These are phyloP conservation scores for Backusella australiensis DNA, from an alignment of 192 early-diverging fungal genomes.

Conservation along the genomic window DNA sequence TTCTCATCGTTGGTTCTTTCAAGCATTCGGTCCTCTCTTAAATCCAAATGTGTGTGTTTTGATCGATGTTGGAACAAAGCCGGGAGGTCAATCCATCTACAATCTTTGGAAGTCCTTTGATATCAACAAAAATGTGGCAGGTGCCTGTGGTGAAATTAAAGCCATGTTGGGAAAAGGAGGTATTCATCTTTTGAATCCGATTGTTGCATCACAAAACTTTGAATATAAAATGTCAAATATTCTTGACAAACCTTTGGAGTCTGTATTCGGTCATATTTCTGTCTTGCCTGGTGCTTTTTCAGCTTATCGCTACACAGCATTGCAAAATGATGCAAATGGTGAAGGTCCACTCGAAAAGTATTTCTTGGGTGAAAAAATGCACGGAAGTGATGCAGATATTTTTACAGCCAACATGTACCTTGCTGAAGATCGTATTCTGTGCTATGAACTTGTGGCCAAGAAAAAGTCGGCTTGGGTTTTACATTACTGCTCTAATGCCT, in stretches of 20 bases:
- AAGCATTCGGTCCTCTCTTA: constrained; percentile 57
- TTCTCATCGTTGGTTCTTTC: constrained; percentile 65
- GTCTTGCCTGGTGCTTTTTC: constrained; percentile 91
- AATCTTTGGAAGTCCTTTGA: constrained; percentile 82
- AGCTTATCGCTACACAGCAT: constrained; percentile 73
- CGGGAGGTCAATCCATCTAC: constrained; percentile 67
- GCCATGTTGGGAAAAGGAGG: constrained; percentile 61
- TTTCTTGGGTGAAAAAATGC: constrained; percentile 74
- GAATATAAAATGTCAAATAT: constrained; percentile 77
- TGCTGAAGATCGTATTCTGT: constrained; percentile 73
- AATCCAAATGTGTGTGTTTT: constrained; percentile 62
- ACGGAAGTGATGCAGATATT: constrained; percentile 53
- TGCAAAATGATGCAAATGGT: constrained; percentile 56
- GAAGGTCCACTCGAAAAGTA: constrained; percentile 68
- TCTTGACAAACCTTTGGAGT: constrained; percentile 81
- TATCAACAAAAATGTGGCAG: constrained; percentile 65
- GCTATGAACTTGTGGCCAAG: constrained; percentile 78
- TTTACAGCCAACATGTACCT: constrained; percentile 71
- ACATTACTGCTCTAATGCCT: constrained; percentile 65
- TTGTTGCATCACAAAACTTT: constrained; percentile 82
- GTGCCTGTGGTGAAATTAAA: constrained; percentile 86
- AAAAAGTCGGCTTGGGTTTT: constrained; percentile 61
- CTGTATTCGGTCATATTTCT: constrained; percentile 93
- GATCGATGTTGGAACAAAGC: constrained; percentile 81
- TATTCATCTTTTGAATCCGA: constrained; percentile 62